Base-by-base conservation (phyloP, 345 rosid species). In the Arabis alpina region DNA sequence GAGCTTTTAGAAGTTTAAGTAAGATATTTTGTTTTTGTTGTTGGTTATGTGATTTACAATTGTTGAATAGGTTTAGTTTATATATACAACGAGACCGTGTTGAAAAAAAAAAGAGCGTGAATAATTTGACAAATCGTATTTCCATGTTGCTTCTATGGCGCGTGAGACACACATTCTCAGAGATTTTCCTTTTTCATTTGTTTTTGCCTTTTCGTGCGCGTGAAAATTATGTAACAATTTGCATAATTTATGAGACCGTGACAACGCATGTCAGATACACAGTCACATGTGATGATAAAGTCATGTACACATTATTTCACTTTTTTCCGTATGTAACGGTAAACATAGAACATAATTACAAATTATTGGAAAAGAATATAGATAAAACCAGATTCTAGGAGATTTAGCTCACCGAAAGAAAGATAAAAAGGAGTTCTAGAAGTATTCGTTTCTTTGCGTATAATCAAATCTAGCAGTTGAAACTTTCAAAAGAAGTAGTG, bases 61-160 rank as follows among this genome's bases (percentile, higher is more conserved):
- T 23, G 41, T 42, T 9, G 10, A 16, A 19, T 14, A 47, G 40
- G 50, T 37, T 52, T 24, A 25, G 68, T 36, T 67, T 59, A 24
- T 74, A 59, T 42, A 66, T 23, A 25, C 4, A 47, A 4, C 0
- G 23, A 59, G 73, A 67, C 42, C 72, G 78, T 34, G 73, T 74
- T 67, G 72, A 42, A 60, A 8, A 39, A 53, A 28, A 34, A 27
- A 15, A 50, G 34, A 59, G 68, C 41, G 73, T 74, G 57, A 67
- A 44, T 57, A 66, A 52, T 66, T 52, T 59, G 14, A 2, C 3
- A 9, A n/a, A 4, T 50, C 10, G 1, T 2, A 25, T 1, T 3
- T 65, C 54, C 56, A 43, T 51, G 73, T 59, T 74, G 78, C 50
- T 73, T 50, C 41, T 10, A n/a, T 3, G 25, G 39, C 56, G 62